Base-by-base conservation (phyloP, 495 filamentous ascomycete species). In the Xylaria nigripes region DNA sequence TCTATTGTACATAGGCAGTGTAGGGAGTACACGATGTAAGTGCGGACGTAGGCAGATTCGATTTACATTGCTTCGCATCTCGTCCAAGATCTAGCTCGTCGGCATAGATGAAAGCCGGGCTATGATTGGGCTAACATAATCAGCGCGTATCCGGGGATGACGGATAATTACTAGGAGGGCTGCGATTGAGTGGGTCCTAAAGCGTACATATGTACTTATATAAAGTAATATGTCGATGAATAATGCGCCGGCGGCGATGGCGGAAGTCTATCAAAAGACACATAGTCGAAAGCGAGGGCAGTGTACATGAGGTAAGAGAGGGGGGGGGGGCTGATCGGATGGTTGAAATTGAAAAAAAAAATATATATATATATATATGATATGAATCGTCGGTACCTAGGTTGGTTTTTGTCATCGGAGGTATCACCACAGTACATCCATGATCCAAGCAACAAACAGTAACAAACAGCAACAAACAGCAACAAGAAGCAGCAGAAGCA, bases 101-200 rank as follows among this genome's bases (percentile, higher is more conserved):
- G 32, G 32, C 4, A 36, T n/a, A 40, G n/a, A 18, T 40, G n/a
- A 47, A 9, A 44, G 42, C 27, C 44, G 29, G 15, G 21, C 8
- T n/a, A 19, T 45, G 22, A 36, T 55, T 49, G 48, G 47, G 42
- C 29, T 21, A 43, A 9, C 36, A 2, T 18, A 4, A 16, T n/a
- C 48, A 27, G 47, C 54, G 42, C 43, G 21, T 47, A 45, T 34
- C 54, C 48, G 54, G 54, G 23, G 45, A 21, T 57, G 48, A 42
- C 54, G 54, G 54, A 57, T 57, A 30, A 50, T 42, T 36, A 36
- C 32, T 36, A 36, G 6, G 32, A 36, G 32, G 40, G 25, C 53
- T 32, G 36, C 32, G 36, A 40, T 18, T 8, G 41, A 55, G 46
- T 55, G 53, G 53, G n/a, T 30, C 4, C 27, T 13, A 27, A 24